These are phyloP conservation scores for Jaminaea rosea DNA, from an alignment of 1,284 basidiomycete genomes.

Conservation along the genomic window DNA sequence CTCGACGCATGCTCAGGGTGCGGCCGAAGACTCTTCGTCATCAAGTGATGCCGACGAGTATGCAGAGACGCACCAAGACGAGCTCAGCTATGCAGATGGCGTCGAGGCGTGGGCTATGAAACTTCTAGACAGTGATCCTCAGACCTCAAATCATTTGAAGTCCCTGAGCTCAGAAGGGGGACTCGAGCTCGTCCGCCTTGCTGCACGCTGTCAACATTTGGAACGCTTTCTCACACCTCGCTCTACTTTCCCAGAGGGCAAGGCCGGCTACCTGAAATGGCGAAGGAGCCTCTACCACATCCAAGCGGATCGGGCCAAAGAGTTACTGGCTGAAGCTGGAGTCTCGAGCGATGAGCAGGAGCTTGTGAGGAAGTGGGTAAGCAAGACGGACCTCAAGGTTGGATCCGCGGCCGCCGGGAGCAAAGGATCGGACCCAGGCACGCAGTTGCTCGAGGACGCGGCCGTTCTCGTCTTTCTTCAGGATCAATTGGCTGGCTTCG, in stretches of 20 bases:
- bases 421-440: slow-evolving; percentile 15
- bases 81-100: slow-evolving; percentile 37
- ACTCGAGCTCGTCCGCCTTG: slow-evolving; percentile 25
- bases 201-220: slow-evolving; percentile 41
- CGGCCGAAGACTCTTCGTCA: background rate
- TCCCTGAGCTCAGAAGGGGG: slow-evolving; percentile 9
- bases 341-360: slow-evolving; percentile 19
- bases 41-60: background rate
- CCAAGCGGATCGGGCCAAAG: slow-evolving; percentile 29
- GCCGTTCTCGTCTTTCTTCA: slow-evolving; percentile 41
- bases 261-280: slow-evolving; percentile 44
- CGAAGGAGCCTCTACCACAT: slow-evolving; percentile 32
- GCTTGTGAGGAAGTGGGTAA: slow-evolving; percentile 32
- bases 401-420: too few relatives aligned
- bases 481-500: slow-evolving; percentile 32
- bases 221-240: slow-evolving; percentile 38
- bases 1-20: background rate
- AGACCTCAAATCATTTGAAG: slow-evolving; percentile 13
- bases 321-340: slow-evolving; percentile 22
- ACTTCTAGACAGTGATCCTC: slow-evolving; percentile 1
- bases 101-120: slow-evolving; percentile 21
- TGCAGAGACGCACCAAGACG: slow-evolving; percentile 17
- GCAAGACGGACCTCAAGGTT: slow-evolving; percentile 39
- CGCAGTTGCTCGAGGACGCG: slow-evolving; percentile 37
- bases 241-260: slow-evolving; percentile 35